Percentiles rank a stretch among this genome's conserved stretches.
These are phyloP conservation scores for Aspergillus hiratsukae DNA, from an alignment of 2,329 filamentous ascomycete species.

Conservation along the genomic window DNA sequence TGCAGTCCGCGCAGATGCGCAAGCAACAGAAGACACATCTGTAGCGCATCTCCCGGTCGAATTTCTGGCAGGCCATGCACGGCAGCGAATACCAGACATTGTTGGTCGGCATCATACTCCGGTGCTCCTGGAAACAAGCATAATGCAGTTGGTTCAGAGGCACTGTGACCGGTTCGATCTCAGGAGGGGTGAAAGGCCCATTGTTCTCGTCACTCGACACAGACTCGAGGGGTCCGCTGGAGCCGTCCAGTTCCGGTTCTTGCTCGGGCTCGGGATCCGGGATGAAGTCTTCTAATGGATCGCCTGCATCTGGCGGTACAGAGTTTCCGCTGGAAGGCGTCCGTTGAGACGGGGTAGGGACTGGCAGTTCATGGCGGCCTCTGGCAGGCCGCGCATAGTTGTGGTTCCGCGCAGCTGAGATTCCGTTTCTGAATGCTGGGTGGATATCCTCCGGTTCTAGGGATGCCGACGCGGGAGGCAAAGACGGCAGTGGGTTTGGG, in stretches of 20 bases:
- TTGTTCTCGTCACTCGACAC: constrained; percentile 16
- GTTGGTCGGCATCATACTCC: constrained; percentile 29
- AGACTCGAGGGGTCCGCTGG: constrained; percentile 15
- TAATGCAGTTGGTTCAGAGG: constrained; percentile 34
- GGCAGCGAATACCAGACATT: constrained; percentile 40
- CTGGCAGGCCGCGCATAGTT: neutral
- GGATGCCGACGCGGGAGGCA: constrained; percentile 8
- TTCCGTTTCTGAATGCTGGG: neutral
- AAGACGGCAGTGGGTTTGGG: constrained; percentile 16
- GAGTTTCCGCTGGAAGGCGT: constrained; percentile 10
- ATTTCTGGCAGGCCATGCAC: constrained; percentile 41
- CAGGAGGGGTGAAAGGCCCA: constrained; percentile 25
- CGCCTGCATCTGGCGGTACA: constrained; percentile 12
- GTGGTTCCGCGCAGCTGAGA: neutral
- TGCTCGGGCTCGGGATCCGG: constrained; percentile 25
- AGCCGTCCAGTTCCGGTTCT: constrained; percentile 13
- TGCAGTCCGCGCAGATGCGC: constrained; percentile 36
- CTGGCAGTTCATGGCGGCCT: neutral
- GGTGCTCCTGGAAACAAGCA: constrained; percentile 38
- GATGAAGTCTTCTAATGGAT: constrained; percentile 30
- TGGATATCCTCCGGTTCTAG: constrained; percentile 2
- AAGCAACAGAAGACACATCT: constrained; percentile 41
- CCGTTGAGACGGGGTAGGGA: constrained; percentile 2
- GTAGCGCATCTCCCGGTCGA: constrained; percentile 34
- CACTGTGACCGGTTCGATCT: constrained; percentile 30